Conservation (phyloP, 176 grass and related monocot species). For the Typha latifolia region DNA sequence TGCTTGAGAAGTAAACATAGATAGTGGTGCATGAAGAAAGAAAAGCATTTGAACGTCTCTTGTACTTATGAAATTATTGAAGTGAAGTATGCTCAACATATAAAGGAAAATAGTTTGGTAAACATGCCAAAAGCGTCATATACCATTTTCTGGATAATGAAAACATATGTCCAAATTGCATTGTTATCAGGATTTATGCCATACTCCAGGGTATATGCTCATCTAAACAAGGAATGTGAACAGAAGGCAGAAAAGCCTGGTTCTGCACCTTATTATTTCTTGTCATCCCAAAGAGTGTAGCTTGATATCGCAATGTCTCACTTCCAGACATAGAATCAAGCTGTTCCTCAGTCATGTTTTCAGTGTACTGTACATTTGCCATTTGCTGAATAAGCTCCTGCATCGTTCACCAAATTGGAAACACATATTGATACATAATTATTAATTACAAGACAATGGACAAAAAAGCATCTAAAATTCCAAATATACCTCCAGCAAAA, state of each 20-base stretch:
- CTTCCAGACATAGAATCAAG: conserved; percentile 94
- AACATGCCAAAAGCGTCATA: no score
- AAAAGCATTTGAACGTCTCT: no score
- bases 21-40: no score
- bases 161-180: no score
- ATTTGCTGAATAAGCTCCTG: conserved; percentile 99
- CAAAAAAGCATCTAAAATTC: conserved; percentile 10
- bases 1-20: no score
- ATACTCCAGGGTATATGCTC: neutral
- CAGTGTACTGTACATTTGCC: conserved; percentile 96
- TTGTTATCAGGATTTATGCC: no score
- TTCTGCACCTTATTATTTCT: conserved; percentile 68
- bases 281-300: conserved; percentile 71
- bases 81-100: no score
- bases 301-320: conserved; percentile 80
- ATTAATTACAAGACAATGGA: neutral
- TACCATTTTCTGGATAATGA: no score
- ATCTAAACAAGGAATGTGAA: neutral
- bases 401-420: conserved; percentile 12
- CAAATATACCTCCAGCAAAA: conserved; percentile 73
- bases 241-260: neutral
- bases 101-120: no score
- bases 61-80: no score
- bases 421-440: conserved; percentile 1
- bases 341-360: conserved; percentile 99